Conservation (phyloP, 306 rosid species). For the Nissolia schottii region DNA sequence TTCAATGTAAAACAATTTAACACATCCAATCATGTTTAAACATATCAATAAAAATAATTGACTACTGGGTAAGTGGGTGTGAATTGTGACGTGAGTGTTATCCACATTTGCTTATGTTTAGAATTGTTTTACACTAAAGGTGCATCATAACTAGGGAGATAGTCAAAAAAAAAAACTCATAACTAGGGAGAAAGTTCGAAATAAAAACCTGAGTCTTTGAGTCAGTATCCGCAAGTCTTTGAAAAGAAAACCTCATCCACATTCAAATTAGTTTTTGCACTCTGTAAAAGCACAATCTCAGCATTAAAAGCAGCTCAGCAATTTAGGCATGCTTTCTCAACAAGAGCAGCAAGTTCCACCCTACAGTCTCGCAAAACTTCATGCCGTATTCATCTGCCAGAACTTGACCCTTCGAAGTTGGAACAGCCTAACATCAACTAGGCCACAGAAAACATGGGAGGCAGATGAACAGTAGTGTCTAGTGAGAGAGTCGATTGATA, state of each 20-base stretch:
- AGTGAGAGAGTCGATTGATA: background rate
- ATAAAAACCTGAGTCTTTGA: conserved; percentile 75
- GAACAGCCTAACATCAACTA: conserved; percentile 71
- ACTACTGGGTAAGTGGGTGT: too few species aligned
- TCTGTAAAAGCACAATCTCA: conserved; percentile 48
- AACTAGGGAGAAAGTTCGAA: conserved; percentile 5
- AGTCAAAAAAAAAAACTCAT: conserved; percentile 6
- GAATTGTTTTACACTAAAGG: too few species aligned
- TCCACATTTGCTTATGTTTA: too few species aligned
- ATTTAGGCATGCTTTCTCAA: background rate
- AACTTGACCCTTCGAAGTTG: conserved; percentile 93
- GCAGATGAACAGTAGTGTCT: background rate
- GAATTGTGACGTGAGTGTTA: too few species aligned
- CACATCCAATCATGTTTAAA: too few species aligned
- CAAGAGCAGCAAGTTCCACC: conserved; percentile 34
- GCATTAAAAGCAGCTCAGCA: conserved; percentile 19
- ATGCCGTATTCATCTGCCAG: conserved; percentile 95
- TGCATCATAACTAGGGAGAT: too few species aligned
- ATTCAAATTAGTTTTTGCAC: conserved; percentile 93
- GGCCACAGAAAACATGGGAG: conserved; percentile 20
- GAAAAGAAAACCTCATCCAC: conserved; percentile 98
- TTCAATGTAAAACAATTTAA: too few species aligned
- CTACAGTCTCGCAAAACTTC: conserved; percentile 93
- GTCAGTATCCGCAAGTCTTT: conserved; percentile 88
- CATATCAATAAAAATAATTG: too few species aligned